Evolutionary conservation across 805 yeast genomes (phyloP).

Genomic region (Teunomyces barrocoloradensis): DNA sequence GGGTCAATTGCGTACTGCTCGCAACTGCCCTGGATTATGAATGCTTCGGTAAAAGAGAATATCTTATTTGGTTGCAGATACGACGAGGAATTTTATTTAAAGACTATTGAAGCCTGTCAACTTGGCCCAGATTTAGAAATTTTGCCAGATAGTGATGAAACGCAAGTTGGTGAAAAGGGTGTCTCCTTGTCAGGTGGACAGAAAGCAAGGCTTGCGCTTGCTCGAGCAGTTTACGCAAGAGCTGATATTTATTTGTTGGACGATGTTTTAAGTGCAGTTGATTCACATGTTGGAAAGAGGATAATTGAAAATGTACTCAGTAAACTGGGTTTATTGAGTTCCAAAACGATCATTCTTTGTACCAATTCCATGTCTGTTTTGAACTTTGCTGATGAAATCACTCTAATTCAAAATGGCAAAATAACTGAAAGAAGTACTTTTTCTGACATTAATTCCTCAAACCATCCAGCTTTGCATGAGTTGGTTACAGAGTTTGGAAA

Average conservation of each 20-base stretch:
- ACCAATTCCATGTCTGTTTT: conserved; percentile 25
- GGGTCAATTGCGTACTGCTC: conserved; percentile 27
- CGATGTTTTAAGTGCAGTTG: conserved; percentile 27
- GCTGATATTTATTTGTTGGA: conserved; percentile 27
- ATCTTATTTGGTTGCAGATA: conserved; percentile 24
- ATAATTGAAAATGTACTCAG: conserved; percentile 25
- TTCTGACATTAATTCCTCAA: conserved; percentile 12
- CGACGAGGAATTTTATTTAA: conserved; percentile 18
- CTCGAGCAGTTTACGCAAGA: conserved; percentile 27
- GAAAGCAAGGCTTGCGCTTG: conserved; percentile 27
- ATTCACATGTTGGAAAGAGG: conserved; percentile 28
- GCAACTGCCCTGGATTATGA: conserved; percentile 26
- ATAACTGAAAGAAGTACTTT: conserved; percentile 15
- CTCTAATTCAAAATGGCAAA: conserved; percentile 18
- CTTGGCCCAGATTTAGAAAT: conserved; percentile 23
- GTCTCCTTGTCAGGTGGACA: conserved; percentile 31
- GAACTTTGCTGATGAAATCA: conserved; percentile 20
- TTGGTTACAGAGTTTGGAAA: conserved; percentile 39
- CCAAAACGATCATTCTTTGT: conserved; percentile 27
- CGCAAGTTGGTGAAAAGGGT: conserved; percentile 29
- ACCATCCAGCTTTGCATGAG: conserved; percentile 27
- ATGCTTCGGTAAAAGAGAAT: conserved; percentile 23
- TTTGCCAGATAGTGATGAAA: conserved; percentile 27
- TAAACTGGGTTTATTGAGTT: conserved; percentile 18
- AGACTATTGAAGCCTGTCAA: conserved; percentile 25